phyloP scores from a whole-genome alignment of 257 asterid species.

The Agastache rugosa region DNA sequence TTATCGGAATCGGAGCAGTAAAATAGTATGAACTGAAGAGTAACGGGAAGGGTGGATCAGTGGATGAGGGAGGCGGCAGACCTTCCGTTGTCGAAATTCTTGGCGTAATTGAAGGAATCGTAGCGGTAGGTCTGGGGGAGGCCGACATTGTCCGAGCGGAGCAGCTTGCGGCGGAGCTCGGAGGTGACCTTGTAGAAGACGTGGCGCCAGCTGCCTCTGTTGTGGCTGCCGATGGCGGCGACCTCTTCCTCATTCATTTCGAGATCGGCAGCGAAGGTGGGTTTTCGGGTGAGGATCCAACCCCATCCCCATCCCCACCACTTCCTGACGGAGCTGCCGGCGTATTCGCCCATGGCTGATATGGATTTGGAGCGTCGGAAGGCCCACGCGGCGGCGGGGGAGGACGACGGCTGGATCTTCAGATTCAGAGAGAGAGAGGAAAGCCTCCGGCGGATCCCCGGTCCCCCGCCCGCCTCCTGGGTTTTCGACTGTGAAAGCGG shows the following conservation, averaged over 20 bases:
- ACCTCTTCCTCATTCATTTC: slow-evolving; percentile 85
- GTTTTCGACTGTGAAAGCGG: slow-evolving; percentile 55
- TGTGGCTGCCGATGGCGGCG: slow-evolving; percentile 66
- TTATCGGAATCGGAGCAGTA: not conserved
- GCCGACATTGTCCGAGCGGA: slow-evolving; percentile 56
- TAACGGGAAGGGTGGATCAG: not conserved
- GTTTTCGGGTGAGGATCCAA: slow-evolving; percentile 80
- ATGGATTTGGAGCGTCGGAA: slow-evolving; percentile 74
- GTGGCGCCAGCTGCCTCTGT: slow-evolving; percentile 83
- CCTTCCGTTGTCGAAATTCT: slow-evolving; percentile 51
- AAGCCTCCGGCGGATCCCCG: slow-evolving; percentile 63
- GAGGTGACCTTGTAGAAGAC: slow-evolving; percentile 69
- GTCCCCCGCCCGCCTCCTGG: not conserved
- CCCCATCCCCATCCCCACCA: slow-evolving; percentile 93
- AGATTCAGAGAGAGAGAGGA: slow-evolving; percentile 66
- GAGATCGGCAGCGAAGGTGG: slow-evolving; percentile 76
- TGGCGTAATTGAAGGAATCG: slow-evolving; percentile 51
- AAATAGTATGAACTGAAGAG: not conserved
- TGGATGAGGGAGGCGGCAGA: slow-evolving; percentile 33
- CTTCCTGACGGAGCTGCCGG: slow-evolving; percentile 59
- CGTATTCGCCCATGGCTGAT: slow-evolving; percentile 51
- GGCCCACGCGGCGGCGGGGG: slow-evolving; percentile 47
- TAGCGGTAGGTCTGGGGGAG: slow-evolving; percentile 82
- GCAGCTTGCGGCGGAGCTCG: slow-evolving; percentile 65
- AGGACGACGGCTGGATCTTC: slow-evolving; percentile 52